Percentiles rank a stretch among this genome's conserved stretches.
Conservation (phyloP, 192 early-diverging fungal species). For the Physocladia obscura region DNA sequence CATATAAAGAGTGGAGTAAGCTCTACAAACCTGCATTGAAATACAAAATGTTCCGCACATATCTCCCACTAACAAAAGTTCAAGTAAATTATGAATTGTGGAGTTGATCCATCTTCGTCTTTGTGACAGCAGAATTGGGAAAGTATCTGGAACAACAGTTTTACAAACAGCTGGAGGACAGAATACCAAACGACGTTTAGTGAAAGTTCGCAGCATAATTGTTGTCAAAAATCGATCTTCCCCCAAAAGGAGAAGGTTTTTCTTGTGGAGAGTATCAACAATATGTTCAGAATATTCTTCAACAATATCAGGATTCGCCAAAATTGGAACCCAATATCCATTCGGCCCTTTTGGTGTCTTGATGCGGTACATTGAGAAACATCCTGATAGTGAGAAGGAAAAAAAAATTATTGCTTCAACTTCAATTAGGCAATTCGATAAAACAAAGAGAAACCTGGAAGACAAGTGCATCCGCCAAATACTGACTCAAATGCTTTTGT, state of each 20-base stretch:
- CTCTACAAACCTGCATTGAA: conserved; percentile 80
- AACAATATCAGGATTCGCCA: conserved; percentile 84
- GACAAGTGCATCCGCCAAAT: conserved; percentile 96
- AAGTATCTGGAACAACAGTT: conserved; percentile 86
- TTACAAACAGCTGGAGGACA: conserved; percentile 90
- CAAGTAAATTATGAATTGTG: conserved; percentile 92
- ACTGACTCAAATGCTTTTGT: conserved; percentile 95
- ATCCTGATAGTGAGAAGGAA: conserved; percentile 63
- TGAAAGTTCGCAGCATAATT: conserved; percentile 91
- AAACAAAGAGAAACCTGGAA: conserved; percentile 91
- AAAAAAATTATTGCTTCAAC: neutral
- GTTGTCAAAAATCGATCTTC: conserved; percentile 95
- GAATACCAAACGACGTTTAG: conserved; percentile 89
- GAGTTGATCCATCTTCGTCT: conserved; percentile 96
- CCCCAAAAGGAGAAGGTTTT: conserved; percentile 87
- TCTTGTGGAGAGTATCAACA: conserved; percentile 79
- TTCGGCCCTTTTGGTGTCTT: conserved; percentile 63
- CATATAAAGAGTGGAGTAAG: too few species aligned
- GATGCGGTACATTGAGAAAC: conserved; percentile 95
- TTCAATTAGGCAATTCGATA: neutral
- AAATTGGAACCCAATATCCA: conserved; percentile 67
- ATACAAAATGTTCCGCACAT: conserved; percentile 98
- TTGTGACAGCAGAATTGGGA: conserved; percentile 82
- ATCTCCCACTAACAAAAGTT: conserved; percentile 86
- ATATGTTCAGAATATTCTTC: conserved; percentile 57